Conservation (phyloP, 2,329 filamentous ascomycete genomes). For the Arthroderma sp. region DNA sequence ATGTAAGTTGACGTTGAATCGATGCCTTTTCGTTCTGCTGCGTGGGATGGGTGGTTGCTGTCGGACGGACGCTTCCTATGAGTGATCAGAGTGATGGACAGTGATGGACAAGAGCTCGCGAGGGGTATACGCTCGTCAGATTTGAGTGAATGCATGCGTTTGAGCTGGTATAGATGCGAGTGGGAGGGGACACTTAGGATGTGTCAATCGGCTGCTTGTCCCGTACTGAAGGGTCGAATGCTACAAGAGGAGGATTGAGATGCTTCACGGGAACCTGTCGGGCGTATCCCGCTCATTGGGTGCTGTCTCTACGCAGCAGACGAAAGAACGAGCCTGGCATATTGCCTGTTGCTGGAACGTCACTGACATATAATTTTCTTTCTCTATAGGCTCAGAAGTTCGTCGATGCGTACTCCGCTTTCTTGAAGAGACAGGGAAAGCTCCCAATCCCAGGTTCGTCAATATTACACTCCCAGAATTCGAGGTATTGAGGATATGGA, state of each 20-base stretch:
- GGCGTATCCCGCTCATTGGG: not conserved
- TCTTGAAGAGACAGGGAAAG: conserved; percentile 61
- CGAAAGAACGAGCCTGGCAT: not conserved
- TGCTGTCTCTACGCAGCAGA: not conserved
- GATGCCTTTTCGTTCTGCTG: not conserved
- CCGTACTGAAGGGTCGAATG: not conserved
- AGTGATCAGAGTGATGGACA: not conserved
- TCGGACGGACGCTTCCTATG: not conserved
- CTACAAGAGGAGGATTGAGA: not conserved
- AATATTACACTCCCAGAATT: not conserved
- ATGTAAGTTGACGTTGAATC: conserved; percentile 34
- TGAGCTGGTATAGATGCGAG: not conserved
- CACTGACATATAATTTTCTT: conserved; percentile 9
- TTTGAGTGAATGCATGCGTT: not conserved
- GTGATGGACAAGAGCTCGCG: not conserved
- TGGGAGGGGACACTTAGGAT: not conserved
- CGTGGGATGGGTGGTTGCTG: not conserved
- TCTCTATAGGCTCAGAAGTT: conserved; percentile 50
- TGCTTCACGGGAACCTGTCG: not conserved
- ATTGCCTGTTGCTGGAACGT: not conserved
- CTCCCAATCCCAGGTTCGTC: conserved; percentile 56
- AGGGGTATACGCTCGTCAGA: not conserved
- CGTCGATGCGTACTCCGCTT: conserved; percentile 55
- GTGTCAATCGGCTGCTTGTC: not conserved
- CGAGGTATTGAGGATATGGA: conserved; percentile 14